Percentiles rank a stretch among this genome's conserved stretches.
These are phyloP conservation scores for Tolypocladium guangdongense DNA, from an alignment of 2,329 filamentous ascomycete genomes.

Conservation along the genomic window DNA sequence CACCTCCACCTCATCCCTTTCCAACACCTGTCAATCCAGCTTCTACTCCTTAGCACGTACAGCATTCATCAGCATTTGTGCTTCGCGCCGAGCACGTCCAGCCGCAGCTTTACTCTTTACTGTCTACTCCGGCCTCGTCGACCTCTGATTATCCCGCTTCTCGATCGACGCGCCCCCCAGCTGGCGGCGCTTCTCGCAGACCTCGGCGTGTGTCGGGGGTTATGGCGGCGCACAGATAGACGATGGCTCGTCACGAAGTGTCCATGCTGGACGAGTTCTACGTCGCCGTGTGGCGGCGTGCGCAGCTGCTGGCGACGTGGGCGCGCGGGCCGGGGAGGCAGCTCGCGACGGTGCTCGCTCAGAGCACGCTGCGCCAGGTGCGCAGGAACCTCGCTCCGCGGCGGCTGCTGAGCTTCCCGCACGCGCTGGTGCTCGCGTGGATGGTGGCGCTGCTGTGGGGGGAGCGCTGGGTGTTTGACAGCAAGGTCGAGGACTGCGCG, in stretches of 20 bases:
- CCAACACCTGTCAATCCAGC: neutral
- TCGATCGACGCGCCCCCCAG: neutral
- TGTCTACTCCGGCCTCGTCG: neutral
- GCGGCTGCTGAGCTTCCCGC: constrained; percentile 51
- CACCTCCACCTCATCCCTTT: neutral
- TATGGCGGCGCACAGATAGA: neutral
- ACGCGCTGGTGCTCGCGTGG: constrained; percentile 64
- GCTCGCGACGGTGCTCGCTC: constrained; percentile 18
- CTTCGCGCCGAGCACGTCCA: neutral
- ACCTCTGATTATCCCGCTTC: neutral
- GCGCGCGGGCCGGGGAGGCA: constrained; percentile 28
- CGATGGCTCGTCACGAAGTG: constrained; percentile 8
- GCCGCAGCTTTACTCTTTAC: neutral
- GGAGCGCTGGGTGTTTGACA: constrained; percentile 67
- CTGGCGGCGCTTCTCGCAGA: neutral
- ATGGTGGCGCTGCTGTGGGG: constrained; percentile 70
- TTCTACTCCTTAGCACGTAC: neutral
- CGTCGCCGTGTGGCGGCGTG: constrained; percentile 10
- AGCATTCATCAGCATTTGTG: neutral
- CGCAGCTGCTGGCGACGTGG: constrained; percentile 28
- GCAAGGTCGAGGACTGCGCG: constrained; percentile 57
- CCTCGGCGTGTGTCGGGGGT: neutral
- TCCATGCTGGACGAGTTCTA: constrained; percentile 13
- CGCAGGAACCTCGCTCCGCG: constrained; percentile 34
- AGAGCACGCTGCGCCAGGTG: constrained; percentile 16